Evolutionary conservation across 2,329 filamentous ascomycete genomes (phyloP), one percentile per base, ranked within the genome.

Genomic region (Sarocladium oryzae): DNA sequence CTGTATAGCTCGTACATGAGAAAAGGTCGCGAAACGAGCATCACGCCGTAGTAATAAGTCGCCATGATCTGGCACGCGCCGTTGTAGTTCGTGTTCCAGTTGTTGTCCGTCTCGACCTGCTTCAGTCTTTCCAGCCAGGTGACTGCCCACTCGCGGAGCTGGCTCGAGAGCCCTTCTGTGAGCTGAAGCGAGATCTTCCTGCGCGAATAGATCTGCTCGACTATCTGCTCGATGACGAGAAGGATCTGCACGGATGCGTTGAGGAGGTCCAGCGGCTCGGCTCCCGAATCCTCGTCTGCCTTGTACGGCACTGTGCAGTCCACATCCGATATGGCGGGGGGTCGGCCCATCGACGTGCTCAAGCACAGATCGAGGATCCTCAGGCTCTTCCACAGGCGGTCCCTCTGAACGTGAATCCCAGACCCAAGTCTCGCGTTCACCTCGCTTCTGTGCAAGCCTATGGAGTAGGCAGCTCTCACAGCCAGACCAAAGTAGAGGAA

Each of bases 31-130:
- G 77, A 76, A 0, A 79, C 75, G 2, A 80, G 66, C 66, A 80
- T 79, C n/a, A 79, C 77, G 1, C 75, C 73, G 53, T 80, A 79
- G 59, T 79, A 78, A 51, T 79, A 80, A 2, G 75, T 74, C 1
- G 72, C 68, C 7, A 80, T 58, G 0, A 77, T 70, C 58, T 78
- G 75, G 24, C 74, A 77, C 0, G 76, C 75, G 1, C 76, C 77
- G 7, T 69, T 68, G 0, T 62, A 61, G 11, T 66, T 54, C 3
- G 58, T 56, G 2, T 56, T 51, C 3, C 60, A 52, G 3, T 59
- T 45, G 0, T n/a, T 37, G 16, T 57, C 38, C 2, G 16, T 59
- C 26, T 64, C 58, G 5, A 75, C 57, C 7, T 68, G 61, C 46
- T 73, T 75, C 1, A 80, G 62, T 1, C 60, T 63, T 37, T 69